A percentile compares a stretch with the other conserved stretches of the same genome.
Conservation (phyloP, 1,284 basidiomycete species). For the Puccinia horiana region DNA sequence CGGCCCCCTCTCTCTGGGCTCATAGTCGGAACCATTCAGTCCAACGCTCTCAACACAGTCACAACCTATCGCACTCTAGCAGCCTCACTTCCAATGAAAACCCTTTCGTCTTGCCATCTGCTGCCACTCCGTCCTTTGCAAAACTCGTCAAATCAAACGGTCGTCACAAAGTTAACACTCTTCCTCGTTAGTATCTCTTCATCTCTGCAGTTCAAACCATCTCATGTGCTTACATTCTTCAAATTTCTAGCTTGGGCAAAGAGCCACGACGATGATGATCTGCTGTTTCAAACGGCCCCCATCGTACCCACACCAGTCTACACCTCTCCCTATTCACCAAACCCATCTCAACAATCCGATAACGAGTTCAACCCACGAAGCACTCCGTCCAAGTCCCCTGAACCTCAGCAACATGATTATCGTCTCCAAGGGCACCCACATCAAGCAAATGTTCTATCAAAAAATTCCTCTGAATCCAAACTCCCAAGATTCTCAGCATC, state of each 20-base stretch:
- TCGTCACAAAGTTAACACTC: constrained; percentile 36
- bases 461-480: no score
- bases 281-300: constrained; percentile 18
- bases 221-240: no score
- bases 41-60: not conserved
- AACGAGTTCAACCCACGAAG: not conserved
- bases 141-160: constrained; percentile 24
- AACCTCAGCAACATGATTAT: not conserved
- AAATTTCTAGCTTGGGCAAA: constrained; percentile 37
- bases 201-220: no score
- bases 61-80: not conserved
- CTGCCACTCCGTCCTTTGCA: not conserved
- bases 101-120: not conserved
- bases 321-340: constrained; percentile 16
- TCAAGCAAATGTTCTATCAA: not conserved
- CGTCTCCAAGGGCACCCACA: not conserved
- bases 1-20: not conserved
- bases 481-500: constrained; percentile 11
- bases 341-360: not conserved
- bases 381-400: not conserved
- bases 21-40: not conserved
- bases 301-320: constrained; percentile 1
- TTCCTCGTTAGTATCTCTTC: constrained; percentile 31
- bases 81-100: not conserved
- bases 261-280: constrained; percentile 39